phyloP scores from a whole-genome alignment of 23 red algal genomes.

The Gracilaria caudata region DNA sequence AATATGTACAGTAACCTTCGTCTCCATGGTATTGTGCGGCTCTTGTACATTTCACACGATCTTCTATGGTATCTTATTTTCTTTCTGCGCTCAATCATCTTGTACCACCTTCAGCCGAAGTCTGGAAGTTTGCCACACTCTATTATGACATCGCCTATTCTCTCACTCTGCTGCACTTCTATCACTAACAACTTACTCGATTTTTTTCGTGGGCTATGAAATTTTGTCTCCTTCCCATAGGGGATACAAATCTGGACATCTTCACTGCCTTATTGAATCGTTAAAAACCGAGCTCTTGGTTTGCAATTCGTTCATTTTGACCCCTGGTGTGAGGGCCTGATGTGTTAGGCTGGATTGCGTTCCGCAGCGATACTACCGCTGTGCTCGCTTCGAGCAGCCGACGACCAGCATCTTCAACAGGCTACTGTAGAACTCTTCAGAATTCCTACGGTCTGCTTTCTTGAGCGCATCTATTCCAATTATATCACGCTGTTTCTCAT shows the following conservation, averaged over 20 bases:
- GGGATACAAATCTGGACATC: no score
- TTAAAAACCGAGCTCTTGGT: no score
- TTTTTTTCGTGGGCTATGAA: background rate
- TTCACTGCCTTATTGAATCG: no score
- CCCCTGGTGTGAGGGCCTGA: no score
- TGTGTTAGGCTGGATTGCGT: background rate
- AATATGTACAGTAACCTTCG: background rate
- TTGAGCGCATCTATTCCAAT: background rate
- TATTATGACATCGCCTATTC: background rate
- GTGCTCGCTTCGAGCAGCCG: background rate
- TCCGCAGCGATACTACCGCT: background rate
- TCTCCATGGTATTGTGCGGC: background rate
- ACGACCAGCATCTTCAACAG: background rate
- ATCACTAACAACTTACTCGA: no score
- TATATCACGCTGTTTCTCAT: slow-evolving; percentile 2
- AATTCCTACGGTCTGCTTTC: background rate
- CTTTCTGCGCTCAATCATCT: background rate
- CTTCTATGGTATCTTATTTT: background rate
- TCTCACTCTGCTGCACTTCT: no score
- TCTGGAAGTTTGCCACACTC: background rate
- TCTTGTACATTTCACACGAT: background rate
- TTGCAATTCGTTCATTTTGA: no score
- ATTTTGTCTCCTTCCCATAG: no score
- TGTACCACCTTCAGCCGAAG: background rate
- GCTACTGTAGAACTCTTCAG: background rate